Conservation (phyloP, 805 yeast species). For the Candida boidinii region DNA sequence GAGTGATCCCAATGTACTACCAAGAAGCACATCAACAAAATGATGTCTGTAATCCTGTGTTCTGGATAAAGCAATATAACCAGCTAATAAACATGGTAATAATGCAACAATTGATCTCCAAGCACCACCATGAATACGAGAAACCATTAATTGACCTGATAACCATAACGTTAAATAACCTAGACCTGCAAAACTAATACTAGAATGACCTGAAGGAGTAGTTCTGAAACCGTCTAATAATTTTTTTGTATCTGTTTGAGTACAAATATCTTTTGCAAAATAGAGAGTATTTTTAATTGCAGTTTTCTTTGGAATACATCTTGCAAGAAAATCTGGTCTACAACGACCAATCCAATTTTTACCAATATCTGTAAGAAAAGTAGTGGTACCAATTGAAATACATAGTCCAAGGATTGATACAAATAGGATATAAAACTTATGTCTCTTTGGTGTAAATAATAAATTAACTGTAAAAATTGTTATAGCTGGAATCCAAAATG, state of each 20-base stretch:
- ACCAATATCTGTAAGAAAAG: constrained; percentile 59
- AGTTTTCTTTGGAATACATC: constrained; percentile 63
- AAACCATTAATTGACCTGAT: constrained; percentile 48
- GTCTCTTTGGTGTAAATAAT: constrained; percentile 37
- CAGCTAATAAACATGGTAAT: constrained; percentile 60
- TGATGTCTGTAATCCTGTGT: constrained; percentile 94
- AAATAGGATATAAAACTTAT: constrained; percentile 51
- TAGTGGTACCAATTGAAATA: constrained; percentile 50
- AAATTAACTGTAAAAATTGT: constrained; percentile 24
- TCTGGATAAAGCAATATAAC: constrained; percentile 72
- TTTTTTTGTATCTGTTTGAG: constrained; percentile 33
- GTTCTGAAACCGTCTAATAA: constrained; percentile 71
- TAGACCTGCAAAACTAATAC: constrained; percentile 60
- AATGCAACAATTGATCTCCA: constrained; percentile 52
- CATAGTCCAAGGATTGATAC: constrained; percentile 60
- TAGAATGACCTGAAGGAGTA: constrained; percentile 78
- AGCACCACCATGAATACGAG: constrained; percentile 37
- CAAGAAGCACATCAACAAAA: constrained; percentile 73
- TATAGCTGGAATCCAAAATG: constrained; percentile 41
- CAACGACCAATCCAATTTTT: constrained; percentile 85
- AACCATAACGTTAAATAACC: constrained; percentile 59
- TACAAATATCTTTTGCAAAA: constrained; percentile 58
- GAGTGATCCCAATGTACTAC: constrained; percentile 55
- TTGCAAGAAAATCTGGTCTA: constrained; percentile 84
- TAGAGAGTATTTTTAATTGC: constrained; percentile 50